Evolutionary conservation across 2,329 filamentous ascomycete species (phyloP), one percentile per base, ranked within the genome.

Genomic region (Alternaria solani): DNA sequence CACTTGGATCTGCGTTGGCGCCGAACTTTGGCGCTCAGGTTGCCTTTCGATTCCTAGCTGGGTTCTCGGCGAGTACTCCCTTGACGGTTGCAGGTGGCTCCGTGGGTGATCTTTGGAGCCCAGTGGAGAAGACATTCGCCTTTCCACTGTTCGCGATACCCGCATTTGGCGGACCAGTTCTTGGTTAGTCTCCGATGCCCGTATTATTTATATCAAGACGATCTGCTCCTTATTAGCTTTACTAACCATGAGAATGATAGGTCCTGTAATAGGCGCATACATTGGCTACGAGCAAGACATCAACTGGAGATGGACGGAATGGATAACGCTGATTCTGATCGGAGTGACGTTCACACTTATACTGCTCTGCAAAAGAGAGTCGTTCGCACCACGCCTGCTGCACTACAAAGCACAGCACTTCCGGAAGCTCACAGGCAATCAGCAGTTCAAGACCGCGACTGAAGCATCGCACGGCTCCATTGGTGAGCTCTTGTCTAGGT

Each of bases 11-110:
- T 11, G 76, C 70, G 11, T 55, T 78, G 1, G 75, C 76, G 5
- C 69, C 83, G 53, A 83, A 85, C 58, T 71, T 84, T 5, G 82
- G 84, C 51, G 83, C 82, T 0, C 70, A 84, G 34, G 74, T 84
- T 64, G 71, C 82, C 41, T 82, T 81, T 53, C 80, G 83, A 12
- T 84, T 85, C 65, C 82, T 83, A 53, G 81, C 79, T 20, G 83
- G 83, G 0, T 78, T 84, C 56, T 85, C 74, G 59, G 82, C 81
- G 9, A 80, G 82, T 11, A 65, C 72, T 3, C 70, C 72, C 7
- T 55, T 75, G 2, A 71, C 66, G 0, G 64, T 64, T 18, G 65
- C 67, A 2, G 68, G 70, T 0, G 70, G 66, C n/a, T 57, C 62
- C 0, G 62, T 71, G 5, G 61, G 62, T 8, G 69, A 73, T 42